Base-by-base conservation (phyloP, 352 stramenopile species). In the Peronospora destructor region DNA sequence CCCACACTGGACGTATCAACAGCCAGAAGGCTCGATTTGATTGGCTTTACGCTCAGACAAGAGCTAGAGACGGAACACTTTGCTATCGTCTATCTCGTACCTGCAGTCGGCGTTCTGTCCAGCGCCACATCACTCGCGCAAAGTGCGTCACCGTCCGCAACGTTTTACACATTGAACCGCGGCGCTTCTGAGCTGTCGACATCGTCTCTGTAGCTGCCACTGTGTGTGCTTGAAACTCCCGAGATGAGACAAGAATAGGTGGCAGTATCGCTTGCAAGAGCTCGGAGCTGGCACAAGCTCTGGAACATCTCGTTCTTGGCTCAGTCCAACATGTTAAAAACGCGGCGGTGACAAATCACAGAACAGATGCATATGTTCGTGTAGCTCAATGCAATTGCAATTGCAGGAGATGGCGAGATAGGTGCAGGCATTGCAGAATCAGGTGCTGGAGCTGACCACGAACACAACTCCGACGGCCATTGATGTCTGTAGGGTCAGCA, bases 51-150 rank as follows among this genome's bases (percentile, higher is more conserved):
- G n/a, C n/a, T n/a, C n/a, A n/a, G n/a, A n/a, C n/a, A 87, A 42
- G 76, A 87, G 56, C 59, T 72, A 30, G 73, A 85, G 42, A 73
- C 85, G 28, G 76, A 87, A 34, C 42, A 73, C 76, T 26, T 48
- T 87, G 21, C 76, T 73, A 9, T 82, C 76, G 4, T 87, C 85
- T 45, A 40, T 87, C 13, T 80, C 67, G 45, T 87, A 87, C 44
- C 61, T 87, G 10, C 73, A 84, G 48, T 63, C 61, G 16, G 51
- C 51, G 3, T 54, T 61, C 28, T 60, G 1, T 23, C 61, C 5
- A 33, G 53, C 64, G 21, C 55, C 13, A 49, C 53, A 6, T 45
- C 53, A 5, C 44, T 59, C 17, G 30, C 14, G 0, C 35, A 52
- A 6, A 23, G 9, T 9, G 25, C 34, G 14, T 41, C 30, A 6